Evolutionary conservation across 2,329 filamentous ascomycete species (phyloP), one percentile per base, ranked within the genome.

Genomic region (Pyrenophora seminiperda): DNA sequence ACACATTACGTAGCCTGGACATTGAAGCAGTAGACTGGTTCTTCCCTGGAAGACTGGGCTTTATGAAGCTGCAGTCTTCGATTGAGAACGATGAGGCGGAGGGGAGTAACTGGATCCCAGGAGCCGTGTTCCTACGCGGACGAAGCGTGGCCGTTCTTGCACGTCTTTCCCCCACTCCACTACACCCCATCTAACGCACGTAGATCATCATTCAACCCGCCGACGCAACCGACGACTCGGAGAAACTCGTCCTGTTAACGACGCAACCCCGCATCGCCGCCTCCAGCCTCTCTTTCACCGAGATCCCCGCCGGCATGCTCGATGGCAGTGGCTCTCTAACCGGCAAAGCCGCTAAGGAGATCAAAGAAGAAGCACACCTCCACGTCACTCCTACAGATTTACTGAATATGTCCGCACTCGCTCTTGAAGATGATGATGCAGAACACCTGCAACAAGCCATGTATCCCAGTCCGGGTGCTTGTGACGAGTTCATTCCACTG

Each of bases 241-340:
- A 62, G 14, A 57, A 58, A 15, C 69, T 78, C 40, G 79, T 79
- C 3, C 74, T 85, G 19, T 58, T 85, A 7, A 82, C 82, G 0
- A 66, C 83, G 3, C 83, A 85, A 54, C 82, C 82, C 9, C 78
- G 83, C 19, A 77, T 83, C 9, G 79, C 83, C 4, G 80, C 81
- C 1, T 81, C 79, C 0, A 81, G 77, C 1, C 73, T 85, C 3
- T 70, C 77, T 1, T 81, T 85, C 49, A 61, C 75, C 10, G 83
- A 85, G 62, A 77, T 85, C 7, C 83, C 83, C 2, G 83, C 83
- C 1, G 83, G 83, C 14, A 84, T 85, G 81, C 72, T 85, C 1
- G 83, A 85, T 56, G 79, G 80, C 52, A 78, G 79, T 24, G 43
- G 43, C 7, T 77, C 76, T 0, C 82, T 85, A 53, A 72, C 76